Evolutionary conservation across 495 filamentous ascomycete genomes (phyloP).

Genomic region (Lasiosphaeriaceae sp.): DNA sequence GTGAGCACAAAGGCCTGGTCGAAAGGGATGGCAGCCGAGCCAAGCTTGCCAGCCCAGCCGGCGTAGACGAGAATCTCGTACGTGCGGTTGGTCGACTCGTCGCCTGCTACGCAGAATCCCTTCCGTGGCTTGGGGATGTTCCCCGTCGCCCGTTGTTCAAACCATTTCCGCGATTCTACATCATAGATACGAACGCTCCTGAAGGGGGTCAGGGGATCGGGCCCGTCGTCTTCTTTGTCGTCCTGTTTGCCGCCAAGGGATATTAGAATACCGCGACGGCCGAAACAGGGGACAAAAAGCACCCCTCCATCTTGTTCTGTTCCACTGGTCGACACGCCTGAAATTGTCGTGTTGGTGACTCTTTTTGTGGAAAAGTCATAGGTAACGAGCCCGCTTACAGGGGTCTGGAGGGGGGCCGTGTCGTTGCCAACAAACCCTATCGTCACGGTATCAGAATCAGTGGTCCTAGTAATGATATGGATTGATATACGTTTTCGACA

Average conservation of each 20-base stretch:
- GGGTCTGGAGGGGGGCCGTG: not conserved
- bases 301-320: conserved; percentile 6
- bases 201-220: conserved; percentile 4
- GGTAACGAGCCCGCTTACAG: conserved; percentile 8
- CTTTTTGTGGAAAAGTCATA: conserved; percentile 14
- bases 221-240: not conserved
- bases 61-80: conserved; percentile 26
- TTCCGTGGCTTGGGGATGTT: conserved; percentile 8
- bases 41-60: conserved; percentile 18
- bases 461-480: too few species aligned
- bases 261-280: conserved; percentile 16
- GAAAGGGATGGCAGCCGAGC: conserved; percentile 10
- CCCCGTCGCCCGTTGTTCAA: conserved; percentile 19
- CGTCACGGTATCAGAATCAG: too few species aligned
- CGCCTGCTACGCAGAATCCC: conserved; percentile 23
- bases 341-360: not conserved
- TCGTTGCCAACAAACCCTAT: conserved; percentile 6
- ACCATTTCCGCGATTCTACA: conserved; percentile 8
- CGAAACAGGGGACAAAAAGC: conserved; percentile 21
- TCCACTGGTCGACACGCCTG: conserved; percentile 1
- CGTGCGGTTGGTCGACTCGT: conserved; percentile 18
- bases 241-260: conserved; percentile 14
- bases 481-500: not conserved
- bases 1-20: conserved; percentile 25
- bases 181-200: conserved; percentile 17